phyloP scores from a whole-genome alignment of 1,139 yeast genomes.

The Debaryomyces nepalensis region DNA sequence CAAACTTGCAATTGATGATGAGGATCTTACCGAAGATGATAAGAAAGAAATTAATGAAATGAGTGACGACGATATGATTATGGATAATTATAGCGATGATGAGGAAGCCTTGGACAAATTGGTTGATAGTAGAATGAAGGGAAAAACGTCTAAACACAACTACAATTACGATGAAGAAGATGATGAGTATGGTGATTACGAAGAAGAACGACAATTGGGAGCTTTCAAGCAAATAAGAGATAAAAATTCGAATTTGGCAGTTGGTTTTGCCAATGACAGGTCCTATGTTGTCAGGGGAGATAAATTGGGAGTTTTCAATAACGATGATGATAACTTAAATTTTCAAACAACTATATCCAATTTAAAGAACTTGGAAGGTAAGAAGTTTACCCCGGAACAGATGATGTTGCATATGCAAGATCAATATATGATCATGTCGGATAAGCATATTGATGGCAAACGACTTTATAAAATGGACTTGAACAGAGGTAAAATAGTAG shows the following conservation, averaged over 20 bases:
- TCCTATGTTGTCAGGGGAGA: constrained; percentile 81
- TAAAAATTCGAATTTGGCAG: constrained; percentile 66
- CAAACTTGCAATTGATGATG: constrained; percentile 35
- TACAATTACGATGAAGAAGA: constrained; percentile 22
- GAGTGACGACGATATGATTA: constrained; percentile 17
- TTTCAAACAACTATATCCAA: constrained; percentile 71
- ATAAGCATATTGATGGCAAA: constrained; percentile 38
- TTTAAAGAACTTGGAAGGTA: constrained; percentile 58
- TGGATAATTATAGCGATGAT: constrained; percentile 16
- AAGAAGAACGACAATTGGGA: constrained; percentile 17
- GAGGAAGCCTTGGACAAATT: constrained; percentile 16
- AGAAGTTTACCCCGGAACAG: constrained; percentile 59
- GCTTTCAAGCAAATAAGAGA: constrained; percentile 27
- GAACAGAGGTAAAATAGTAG: constrained; percentile 77
- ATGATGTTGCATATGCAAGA: constrained; percentile 81
- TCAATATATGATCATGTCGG: constrained; percentile 66
- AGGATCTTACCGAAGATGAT: constrained; percentile 22
- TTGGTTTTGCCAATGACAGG: constrained; percentile 71
- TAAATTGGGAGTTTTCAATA: constrained; percentile 78
- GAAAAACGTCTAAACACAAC: constrained; percentile 10
- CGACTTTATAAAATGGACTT: constrained; percentile 75
- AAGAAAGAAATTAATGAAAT: constrained; percentile 17
- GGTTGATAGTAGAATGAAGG: constrained; percentile 3
- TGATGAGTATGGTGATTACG: constrained; percentile 27
- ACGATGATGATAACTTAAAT: constrained; percentile 56